Conservation (phyloP, 805 yeast species). For the Lachancea sp. region DNA sequence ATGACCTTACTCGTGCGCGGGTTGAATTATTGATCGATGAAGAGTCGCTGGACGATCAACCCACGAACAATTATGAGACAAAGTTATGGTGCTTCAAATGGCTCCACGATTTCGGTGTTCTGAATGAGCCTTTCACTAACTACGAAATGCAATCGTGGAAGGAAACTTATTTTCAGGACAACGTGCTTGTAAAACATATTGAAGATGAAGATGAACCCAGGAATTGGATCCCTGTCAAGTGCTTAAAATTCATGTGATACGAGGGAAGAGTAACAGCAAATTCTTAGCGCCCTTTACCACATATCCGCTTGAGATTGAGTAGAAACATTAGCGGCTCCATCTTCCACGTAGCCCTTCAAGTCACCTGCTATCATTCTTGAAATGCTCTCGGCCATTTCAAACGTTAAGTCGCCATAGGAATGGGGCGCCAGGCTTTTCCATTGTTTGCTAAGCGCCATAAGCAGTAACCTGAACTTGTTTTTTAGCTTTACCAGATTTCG, state of each 20-base stretch:
- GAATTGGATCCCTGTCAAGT: conserved; percentile 26
- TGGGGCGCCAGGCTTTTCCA: conserved; percentile 7
- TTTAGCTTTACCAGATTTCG: conserved; percentile 46
- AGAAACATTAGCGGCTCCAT: conserved; percentile 12
- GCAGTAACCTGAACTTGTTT: conserved; percentile 53
- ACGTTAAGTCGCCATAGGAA: conserved; percentile 23
- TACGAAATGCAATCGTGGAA: conserved; percentile 55
- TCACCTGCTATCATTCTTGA: conserved; percentile 30
- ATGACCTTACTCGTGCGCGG: conserved; percentile 41
- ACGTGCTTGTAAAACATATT: conserved; percentile 37
- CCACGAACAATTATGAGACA: conserved; percentile 16
- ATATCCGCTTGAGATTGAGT: conserved; percentile 2
- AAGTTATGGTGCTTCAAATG: conserved; percentile 41
- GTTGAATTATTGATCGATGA: conserved; percentile 26
- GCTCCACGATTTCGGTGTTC: conserved; percentile 30
- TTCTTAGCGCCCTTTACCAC: too few relatives aligned
- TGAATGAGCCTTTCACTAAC: conserved; percentile 44
- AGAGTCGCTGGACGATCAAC: conserved; percentile 22
- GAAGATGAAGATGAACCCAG: conserved; percentile 19
- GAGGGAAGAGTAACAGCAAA: background rate
- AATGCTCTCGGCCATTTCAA: conserved; percentile 34
- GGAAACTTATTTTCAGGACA: conserved; percentile 40
- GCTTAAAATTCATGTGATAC: conserved; percentile 23
- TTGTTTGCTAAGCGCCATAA: conserved; percentile 30
- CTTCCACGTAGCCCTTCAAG: conserved; percentile 28